Evolutionary conservation across 805 yeast species (phyloP).

Genomic region (Blastobotrys chiropterorum): DNA sequence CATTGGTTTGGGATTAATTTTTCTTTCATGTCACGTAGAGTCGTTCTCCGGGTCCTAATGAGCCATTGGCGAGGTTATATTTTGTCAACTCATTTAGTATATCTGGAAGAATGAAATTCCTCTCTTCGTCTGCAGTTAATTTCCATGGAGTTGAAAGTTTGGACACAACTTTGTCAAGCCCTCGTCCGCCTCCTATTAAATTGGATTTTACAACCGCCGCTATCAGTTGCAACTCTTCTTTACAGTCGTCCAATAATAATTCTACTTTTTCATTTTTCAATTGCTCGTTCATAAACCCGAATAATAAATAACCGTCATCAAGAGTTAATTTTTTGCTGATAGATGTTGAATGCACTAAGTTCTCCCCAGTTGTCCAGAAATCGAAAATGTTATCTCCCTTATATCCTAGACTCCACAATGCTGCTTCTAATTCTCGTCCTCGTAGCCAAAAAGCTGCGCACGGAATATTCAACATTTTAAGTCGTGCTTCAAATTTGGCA

Average conservation of each 20-base stretch:
- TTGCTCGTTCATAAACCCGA: not conserved
- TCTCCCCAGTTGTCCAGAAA: slow-evolving; percentile 1
- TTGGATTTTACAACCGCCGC: not conserved
- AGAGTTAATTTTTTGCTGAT: not conserved
- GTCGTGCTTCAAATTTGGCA: not conserved
- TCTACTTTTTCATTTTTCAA: not conserved
- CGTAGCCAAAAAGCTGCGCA: not conserved
- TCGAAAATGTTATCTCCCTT: not conserved
- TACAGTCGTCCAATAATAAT: not conserved
- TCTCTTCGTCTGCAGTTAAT: not conserved
- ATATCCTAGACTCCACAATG: slow-evolving; percentile 4
- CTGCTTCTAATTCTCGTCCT: not conserved
- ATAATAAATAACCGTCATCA: not conserved
- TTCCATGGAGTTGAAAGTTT: slow-evolving; percentile 5
- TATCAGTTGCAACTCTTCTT: not conserved
- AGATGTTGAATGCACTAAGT: not conserved
- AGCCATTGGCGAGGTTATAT: not conserved
- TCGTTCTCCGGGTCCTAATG: slow-evolving; percentile 4
- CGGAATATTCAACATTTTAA: not conserved
- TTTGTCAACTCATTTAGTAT: not conserved
- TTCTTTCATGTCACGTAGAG: not conserved
- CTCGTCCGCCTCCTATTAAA: not conserved
- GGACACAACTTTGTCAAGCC: slow-evolving; percentile 1
- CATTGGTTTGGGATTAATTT: not conserved
- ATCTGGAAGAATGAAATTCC: not conserved